Evolutionary conservation across 1,284 basidiomycete species (phyloP).

Genomic region (Boletus mariae): DNA sequence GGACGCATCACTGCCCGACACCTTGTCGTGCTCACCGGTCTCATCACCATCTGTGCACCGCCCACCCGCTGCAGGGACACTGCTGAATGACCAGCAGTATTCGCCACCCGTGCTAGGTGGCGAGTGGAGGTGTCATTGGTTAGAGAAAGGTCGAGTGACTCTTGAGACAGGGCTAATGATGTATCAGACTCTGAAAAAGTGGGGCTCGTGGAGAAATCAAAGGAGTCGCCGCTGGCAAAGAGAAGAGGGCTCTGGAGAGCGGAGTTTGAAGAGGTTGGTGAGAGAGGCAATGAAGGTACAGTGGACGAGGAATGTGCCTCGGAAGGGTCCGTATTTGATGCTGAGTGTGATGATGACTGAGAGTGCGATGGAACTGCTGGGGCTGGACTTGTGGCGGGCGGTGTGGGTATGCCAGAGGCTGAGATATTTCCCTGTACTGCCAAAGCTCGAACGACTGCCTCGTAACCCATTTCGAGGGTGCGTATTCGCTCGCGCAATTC

Average conservation of each 20-base stretch:
- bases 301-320: constrained; percentile 19
- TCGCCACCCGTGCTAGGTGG: constrained; percentile 94
- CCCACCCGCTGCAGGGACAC: constrained; percentile 87
- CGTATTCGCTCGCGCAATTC: constrained; percentile 71
- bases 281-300: constrained; percentile 37
- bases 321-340: constrained; percentile 32
- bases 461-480: constrained; percentile 75
- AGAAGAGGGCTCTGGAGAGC: constrained; percentile 32
- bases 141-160: constrained; percentile 27
- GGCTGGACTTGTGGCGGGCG: constrained; percentile 28
- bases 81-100: constrained; percentile 53
- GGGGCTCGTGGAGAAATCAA: constrained; percentile 28
- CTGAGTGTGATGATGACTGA: constrained; percentile 26
- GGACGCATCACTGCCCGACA: constrained; percentile 14
- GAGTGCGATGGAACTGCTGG: constrained; percentile 17
- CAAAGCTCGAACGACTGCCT: constrained; percentile 70
- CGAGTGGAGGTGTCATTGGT: constrained; percentile 64
- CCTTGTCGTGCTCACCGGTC: constrained; percentile 17
- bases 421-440: constrained; percentile 45
- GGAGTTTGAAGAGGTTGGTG: constrained; percentile 48
- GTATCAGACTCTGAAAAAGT: constrained; percentile 19
- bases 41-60: constrained; percentile 38
- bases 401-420: constrained; percentile 18
- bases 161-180: constrained; percentile 17
- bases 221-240: constrained; percentile 30